phyloP scores from a whole-genome alignment of 495 filamentous ascomycete species.

The Cudoniella acicularis region DNA sequence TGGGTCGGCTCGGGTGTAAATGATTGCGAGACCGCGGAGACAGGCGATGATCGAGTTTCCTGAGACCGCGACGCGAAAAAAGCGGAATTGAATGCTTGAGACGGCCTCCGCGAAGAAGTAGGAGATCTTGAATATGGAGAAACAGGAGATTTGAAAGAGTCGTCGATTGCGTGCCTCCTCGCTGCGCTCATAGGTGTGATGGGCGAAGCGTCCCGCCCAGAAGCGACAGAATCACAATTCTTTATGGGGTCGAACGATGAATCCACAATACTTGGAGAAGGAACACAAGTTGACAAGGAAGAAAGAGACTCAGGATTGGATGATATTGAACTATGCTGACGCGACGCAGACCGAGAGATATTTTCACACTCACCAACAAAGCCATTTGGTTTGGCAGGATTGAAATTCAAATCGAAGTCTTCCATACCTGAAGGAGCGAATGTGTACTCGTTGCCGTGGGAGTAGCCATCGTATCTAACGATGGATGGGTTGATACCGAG shows the following conservation, averaged over 20 bases:
- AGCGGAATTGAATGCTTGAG: conserved; percentile 26
- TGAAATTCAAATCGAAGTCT: conserved; percentile 45
- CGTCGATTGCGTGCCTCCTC: conserved; percentile 24
- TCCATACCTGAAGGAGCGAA: conserved; percentile 46
- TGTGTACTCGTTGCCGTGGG: conserved; percentile 32
- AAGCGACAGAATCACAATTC: conserved; percentile 2
- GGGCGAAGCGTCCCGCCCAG: conserved; percentile 30
- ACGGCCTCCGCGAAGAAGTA: conserved; percentile 20
- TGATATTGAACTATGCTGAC: conserved; percentile 27
- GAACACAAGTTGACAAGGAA: conserved; percentile 32
- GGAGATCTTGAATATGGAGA: conserved; percentile 46
- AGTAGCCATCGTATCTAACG: conserved; percentile 57
- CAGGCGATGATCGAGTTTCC: conserved; percentile 15
- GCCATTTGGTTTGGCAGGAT: conserved; percentile 46
- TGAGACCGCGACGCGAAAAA: conserved; percentile 23
- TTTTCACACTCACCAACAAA: conserved; percentile 76
- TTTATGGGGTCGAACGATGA: conserved; percentile 24
- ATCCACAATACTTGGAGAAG: conserved; percentile 32
- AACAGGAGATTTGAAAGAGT: conserved; percentile 48
- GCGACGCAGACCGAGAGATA: conserved; percentile 26
- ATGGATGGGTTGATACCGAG: conserved; percentile 65
- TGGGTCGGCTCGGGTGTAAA: conserved; percentile 14
- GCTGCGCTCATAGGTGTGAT: conserved; percentile 30
- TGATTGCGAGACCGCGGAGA: conserved; percentile 13
- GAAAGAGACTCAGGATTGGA: conserved; percentile 22